Evolutionary conservation across 2,329 filamentous ascomycete species (phyloP).

Genomic region (Corynespora cassiicola): DNA sequence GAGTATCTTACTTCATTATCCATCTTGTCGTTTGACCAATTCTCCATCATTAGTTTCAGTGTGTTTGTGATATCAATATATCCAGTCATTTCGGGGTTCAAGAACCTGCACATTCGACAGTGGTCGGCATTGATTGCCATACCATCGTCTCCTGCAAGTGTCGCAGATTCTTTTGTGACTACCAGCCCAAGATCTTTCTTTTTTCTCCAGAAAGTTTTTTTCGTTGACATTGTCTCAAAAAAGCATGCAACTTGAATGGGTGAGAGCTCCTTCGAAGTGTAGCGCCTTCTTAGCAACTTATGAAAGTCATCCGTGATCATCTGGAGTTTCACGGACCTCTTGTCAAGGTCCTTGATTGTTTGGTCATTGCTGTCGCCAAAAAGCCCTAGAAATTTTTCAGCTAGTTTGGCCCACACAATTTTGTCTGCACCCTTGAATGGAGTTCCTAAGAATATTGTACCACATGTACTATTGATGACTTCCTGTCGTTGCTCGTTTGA

Average conservation of each 20-base stretch:
- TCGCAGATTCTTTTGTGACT: slow-evolving; percentile 9
- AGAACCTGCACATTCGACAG: slow-evolving; percentile 7
- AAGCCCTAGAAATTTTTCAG: slow-evolving; percentile 2
- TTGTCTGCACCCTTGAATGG: slow-evolving; percentile 7
- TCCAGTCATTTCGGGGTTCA: slow-evolving; percentile 4
- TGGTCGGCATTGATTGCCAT: slow-evolving; percentile 8
- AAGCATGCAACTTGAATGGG: slow-evolving; percentile 7
- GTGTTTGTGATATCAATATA: slow-evolving; percentile 6
- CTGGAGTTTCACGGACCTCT: slow-evolving; percentile 2
- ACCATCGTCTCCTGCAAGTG: slow-evolving; percentile 3
- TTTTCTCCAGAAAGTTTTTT: slow-evolving; percentile 6
- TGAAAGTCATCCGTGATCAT: slow-evolving; percentile 8
- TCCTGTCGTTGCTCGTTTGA: slow-evolving; percentile 8
- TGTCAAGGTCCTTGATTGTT: slow-evolving; percentile 5
- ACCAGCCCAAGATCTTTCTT: slow-evolving; percentile 7
- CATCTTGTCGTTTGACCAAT: slow-evolving; percentile 3
- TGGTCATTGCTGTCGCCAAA: slow-evolving; percentile 9
- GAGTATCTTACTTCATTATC: slow-evolving; percentile 1
- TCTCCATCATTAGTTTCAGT: slow-evolving; percentile 7
- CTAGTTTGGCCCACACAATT: slow-evolving; percentile 4
- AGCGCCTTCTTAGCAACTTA: slow-evolving; percentile 1
- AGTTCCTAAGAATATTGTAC: slow-evolving; percentile 7
- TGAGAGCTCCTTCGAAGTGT: slow-evolving; percentile 4
- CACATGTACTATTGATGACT: slow-evolving; percentile 4
- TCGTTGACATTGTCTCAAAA: slow-evolving; percentile 7